A percentile compares a stretch with the other conserved stretches of the same genome.
Evolutionary conservation across 306 rosid species (phyloP).

Genomic region (Malus domestica): DNA sequence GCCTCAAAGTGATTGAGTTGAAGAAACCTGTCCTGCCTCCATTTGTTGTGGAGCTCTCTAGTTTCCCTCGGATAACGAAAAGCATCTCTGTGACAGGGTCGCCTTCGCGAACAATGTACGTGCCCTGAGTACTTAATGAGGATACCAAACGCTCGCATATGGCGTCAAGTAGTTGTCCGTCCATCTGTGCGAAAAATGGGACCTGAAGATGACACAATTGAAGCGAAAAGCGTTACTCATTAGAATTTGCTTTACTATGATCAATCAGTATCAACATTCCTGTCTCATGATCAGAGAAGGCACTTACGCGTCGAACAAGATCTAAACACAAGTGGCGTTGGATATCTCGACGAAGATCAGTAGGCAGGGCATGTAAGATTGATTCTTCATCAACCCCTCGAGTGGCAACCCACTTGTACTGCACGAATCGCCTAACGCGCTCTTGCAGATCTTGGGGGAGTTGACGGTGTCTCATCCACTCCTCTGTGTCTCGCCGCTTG

Average conservation of each 20-base stretch:
- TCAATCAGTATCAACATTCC: background rate
- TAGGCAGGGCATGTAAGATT: constrained; percentile 55
- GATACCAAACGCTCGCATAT: constrained; percentile 80
- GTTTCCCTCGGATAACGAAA: constrained; percentile 74
- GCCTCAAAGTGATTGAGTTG: constrained; percentile 63
- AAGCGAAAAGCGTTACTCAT: background rate
- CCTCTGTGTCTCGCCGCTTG: constrained; percentile 81
- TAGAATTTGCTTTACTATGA: background rate
- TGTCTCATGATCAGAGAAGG: background rate
- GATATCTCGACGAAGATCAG: constrained; percentile 81
- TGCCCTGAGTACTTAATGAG: constrained; percentile 67
- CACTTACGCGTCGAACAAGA: constrained; percentile 80
- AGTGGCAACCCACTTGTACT: constrained; percentile 92
- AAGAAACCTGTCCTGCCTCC: constrained; percentile 93
- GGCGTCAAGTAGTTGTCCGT: constrained; percentile 75
- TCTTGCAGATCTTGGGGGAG: constrained; percentile 65
- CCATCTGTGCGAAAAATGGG: constrained; percentile 92
- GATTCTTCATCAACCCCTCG: constrained; percentile 85
- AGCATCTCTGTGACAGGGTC: constrained; percentile 93
- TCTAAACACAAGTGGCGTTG: constrained; percentile 86
- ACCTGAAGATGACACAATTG: constrained; percentile 40
- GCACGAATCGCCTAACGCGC: constrained; percentile 70
- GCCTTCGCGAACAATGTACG: constrained; percentile 81
- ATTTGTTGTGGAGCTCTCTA: constrained; percentile 89
- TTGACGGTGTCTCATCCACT: constrained; percentile 91